Evolutionary conservation across 1,139 yeast genomes (phyloP), one percentile per base, ranked within the genome.

Genomic region (Candida tropicalis): DNA sequence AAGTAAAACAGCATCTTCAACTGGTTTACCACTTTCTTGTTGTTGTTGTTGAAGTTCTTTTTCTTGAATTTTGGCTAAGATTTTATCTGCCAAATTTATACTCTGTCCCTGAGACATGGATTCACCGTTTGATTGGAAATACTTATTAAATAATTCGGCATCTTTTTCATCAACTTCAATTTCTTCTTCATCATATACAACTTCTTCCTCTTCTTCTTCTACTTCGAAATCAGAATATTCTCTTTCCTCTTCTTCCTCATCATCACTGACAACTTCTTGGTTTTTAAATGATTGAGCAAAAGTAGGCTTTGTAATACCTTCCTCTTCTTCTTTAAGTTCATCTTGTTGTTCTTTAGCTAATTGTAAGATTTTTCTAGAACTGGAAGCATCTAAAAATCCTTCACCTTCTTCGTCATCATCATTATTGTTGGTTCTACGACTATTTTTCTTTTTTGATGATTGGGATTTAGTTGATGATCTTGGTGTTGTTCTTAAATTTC

Each of bases 261-360:
- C 66, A 48, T 58, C 66, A 20, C 23, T 20, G 35, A 50, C 66
- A 48, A 58, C 61, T 50, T 41, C 41, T 55, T 60, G 46, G 39
- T 53, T 45, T 46, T 55, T 58, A 44, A 66, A 58, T 2, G 63
- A 44, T 34, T 61, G 60, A 15, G 57, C 53, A 48, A 65, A 63
- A 1, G 56, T 46, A 4, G 59, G 51, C 44, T 16, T 31, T 17
- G 8, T 5, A 12, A 10, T 16, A 16, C 39, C 42, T 12, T 64
- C 62, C 51, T 83, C 89, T 59, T 88, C 96, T 6, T 65, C 72
- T 45, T 78, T 87, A 24, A 91, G 64, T 61, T 93, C 99, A 38
- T 87, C 91, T 62, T 90, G 97, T 67, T 93, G 99, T 56, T 86
- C 93, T 56, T 79, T 83, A 12, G 98, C 99, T 52, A 93, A 73